Conservation (phyloP, 257 asterid species). For the Gentiana macrophylla region DNA sequence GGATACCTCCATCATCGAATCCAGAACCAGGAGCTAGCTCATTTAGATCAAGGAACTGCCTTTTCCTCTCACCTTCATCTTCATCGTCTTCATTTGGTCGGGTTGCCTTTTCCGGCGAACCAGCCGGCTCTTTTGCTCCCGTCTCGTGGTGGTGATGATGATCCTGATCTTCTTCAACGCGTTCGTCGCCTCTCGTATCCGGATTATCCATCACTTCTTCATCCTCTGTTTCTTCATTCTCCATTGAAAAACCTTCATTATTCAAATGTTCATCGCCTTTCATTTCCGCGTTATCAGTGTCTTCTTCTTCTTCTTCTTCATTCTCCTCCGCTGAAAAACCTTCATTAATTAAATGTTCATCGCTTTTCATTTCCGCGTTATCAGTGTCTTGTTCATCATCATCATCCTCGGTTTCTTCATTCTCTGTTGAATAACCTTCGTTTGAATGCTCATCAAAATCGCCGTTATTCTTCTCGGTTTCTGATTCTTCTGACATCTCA, state of each 20-base stretch:
- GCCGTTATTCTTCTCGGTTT: constrained; percentile 43
- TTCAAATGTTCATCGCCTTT: too few relatives aligned
- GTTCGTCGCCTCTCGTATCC: too few relatives aligned
- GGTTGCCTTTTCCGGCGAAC: constrained; percentile 21
- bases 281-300: not conserved
- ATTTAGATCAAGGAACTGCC: constrained; percentile 79
- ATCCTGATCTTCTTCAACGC: too few relatives aligned
- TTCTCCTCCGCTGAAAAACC: too few relatives aligned
- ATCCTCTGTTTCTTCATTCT: too few relatives aligned
- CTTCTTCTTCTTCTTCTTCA: too few relatives aligned
- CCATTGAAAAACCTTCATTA: too few relatives aligned
- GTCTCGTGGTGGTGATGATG: constrained; percentile 21
- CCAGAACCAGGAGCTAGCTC: constrained; percentile 93
- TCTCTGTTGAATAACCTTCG: constrained; percentile 34
- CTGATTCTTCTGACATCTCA: constrained; percentile 70
- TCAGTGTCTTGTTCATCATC: not conserved
- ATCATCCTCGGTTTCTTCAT: constrained; percentile 43
- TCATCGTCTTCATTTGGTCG: constrained; percentile 15
- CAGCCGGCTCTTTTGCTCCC: constrained; percentile 19
- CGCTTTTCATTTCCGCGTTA: constrained; percentile 26
- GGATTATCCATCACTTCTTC: too few relatives aligned
- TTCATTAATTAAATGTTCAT: constrained; percentile 1
- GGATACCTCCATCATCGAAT: constrained; percentile 57
- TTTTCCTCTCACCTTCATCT: constrained; percentile 19
- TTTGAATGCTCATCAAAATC: constrained; percentile 29